Evolutionary conservation across 345 rosid species (phyloP).

Genomic region (Populus pruinosa): DNA sequence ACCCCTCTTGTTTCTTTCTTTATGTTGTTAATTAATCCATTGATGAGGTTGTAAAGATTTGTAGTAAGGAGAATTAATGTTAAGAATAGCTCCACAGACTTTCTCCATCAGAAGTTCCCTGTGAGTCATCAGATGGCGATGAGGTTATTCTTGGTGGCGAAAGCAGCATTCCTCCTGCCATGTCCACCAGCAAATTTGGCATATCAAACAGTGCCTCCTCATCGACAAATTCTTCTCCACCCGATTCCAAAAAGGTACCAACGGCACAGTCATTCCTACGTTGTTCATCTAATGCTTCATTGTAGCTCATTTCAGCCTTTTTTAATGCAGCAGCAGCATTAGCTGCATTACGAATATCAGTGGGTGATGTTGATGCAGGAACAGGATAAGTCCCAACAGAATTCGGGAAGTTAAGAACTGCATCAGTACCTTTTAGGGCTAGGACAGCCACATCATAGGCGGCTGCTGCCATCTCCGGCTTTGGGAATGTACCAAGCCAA

Average conservation of each 20-base stretch:
- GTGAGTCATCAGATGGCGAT: slow-evolving; percentile 53
- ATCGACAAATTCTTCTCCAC: slow-evolving; percentile 47
- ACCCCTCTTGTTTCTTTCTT: neutral
- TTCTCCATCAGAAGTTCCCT: slow-evolving; percentile 55
- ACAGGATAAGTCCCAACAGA: slow-evolving; percentile 49
- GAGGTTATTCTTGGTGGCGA: slow-evolving; percentile 68
- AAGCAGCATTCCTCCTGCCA: slow-evolving; percentile 92
- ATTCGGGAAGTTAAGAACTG: slow-evolving; percentile 66
- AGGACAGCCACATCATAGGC: slow-evolving; percentile 88
- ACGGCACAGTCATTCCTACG: neutral
- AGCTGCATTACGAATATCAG: slow-evolving; percentile 67
- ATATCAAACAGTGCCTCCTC: slow-evolving; percentile 74
- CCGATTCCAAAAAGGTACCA: neutral
- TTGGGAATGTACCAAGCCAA: slow-evolving; percentile 87
- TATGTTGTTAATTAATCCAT: neutral
- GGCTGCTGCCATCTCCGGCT: slow-evolving; percentile 83
- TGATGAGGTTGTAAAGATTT: neutral
- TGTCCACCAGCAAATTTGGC: slow-evolving; percentile 78
- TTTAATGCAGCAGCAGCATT: slow-evolving; percentile 50
- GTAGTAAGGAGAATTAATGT: neutral
- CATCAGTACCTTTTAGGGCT: slow-evolving; percentile 67
- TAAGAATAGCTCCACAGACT: slow-evolving; percentile 62
- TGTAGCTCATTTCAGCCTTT: slow-evolving; percentile 23
- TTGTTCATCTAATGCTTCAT: neutral
- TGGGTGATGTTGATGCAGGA: slow-evolving; percentile 53